Base-by-base conservation (phyloP, 306 rosid species). In the Cucurbita moschata region DNA sequence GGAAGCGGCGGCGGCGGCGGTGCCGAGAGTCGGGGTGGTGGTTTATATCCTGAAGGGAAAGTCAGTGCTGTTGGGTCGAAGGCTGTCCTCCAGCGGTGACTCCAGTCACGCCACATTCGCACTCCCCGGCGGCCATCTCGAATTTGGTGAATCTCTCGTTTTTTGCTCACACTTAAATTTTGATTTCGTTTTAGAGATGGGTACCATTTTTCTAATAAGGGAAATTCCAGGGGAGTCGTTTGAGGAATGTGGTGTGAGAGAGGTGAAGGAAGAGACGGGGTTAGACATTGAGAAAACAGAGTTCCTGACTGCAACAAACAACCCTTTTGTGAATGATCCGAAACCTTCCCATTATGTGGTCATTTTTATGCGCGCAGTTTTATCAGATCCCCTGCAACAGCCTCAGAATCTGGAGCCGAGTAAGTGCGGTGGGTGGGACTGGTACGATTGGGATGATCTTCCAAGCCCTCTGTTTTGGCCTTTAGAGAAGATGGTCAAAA, bases 351-450 rank as follows among this genome's bases (percentile, higher is more conserved):
- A 92, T 66, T 89, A 83, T 12, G 96, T 89, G 0, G 82, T 83
- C 1, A 61, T 92, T 64, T 88, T 74, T 79, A 46, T 86, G 89
- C 77, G 96, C 8, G 89, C 83, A 5, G 18, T 75, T 13, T 73
- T 67, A 55, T 79, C 14, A 12, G 81, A 80, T 68, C 72, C 79
- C 14, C 26, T 83, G 3, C 84, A 85, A 56, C 69, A 21, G 18
- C 86, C 89, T 0, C 78, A 76, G 73, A 92, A 86, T 75, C 39
- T 84, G 3, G 97, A 92, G 85, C 95, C 95, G 10, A 11, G 54
- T 10, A 84, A 86, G 77, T 92, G 96, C 68, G 87, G 83, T 52
- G 98, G 96, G 6, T 92, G 96, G 98, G 89, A 76, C 15, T 92
- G 96, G 96, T 87, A 82, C 64, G 87, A 83, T 0, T 88, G 88